Evolutionary conservation across 371 early-diverging fungal species (phyloP).

Genomic region (Mucor velutinosus): DNA sequence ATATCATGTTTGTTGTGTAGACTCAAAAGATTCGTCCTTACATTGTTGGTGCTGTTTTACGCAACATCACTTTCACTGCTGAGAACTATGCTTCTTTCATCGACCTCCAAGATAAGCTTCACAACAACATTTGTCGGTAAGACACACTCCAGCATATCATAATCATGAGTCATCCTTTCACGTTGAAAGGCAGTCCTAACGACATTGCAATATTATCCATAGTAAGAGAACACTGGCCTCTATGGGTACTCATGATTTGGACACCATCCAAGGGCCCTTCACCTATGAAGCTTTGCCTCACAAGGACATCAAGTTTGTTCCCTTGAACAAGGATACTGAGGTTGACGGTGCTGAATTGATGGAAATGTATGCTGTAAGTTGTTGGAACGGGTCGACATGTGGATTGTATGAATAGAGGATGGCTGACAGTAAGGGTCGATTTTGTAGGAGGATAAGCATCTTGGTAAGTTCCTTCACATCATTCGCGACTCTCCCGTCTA

Average conservation of each 20-base stretch:
- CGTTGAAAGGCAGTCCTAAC: conserved; percentile 6
- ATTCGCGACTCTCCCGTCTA: conserved; percentile 91
- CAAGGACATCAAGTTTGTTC: conserved; percentile 91
- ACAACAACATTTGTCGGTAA: conserved; percentile 94
- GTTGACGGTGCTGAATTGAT: conserved; percentile 92
- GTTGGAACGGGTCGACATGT: background rate
- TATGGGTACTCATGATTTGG: conserved; percentile 99
- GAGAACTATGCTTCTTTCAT: conserved; percentile 95
- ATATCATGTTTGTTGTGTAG: conserved; percentile 25
- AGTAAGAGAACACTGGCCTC: conserved; percentile 96
- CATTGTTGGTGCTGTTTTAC: conserved; percentile 94
- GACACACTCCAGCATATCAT: background rate
- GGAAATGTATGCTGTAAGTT: conserved; percentile 79
- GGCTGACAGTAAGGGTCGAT: background rate
- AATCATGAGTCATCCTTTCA: conserved; percentile 16
- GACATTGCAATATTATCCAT: conserved; percentile 4
- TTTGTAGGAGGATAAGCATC: conserved; percentile 70
- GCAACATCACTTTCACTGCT: conserved; percentile 85
- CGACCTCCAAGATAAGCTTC: conserved; percentile 99
- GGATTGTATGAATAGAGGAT: background rate
- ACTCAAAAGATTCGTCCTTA: conserved; percentile 84
- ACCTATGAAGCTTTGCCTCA: conserved; percentile 93
- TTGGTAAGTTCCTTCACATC: conserved; percentile 92
- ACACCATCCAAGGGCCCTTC: conserved; percentile 94
- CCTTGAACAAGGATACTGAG: conserved; percentile 89